Base-by-base conservation (phyloP, 1,284 basidiomycete genomes). In the Inonotus hispidus region DNA sequence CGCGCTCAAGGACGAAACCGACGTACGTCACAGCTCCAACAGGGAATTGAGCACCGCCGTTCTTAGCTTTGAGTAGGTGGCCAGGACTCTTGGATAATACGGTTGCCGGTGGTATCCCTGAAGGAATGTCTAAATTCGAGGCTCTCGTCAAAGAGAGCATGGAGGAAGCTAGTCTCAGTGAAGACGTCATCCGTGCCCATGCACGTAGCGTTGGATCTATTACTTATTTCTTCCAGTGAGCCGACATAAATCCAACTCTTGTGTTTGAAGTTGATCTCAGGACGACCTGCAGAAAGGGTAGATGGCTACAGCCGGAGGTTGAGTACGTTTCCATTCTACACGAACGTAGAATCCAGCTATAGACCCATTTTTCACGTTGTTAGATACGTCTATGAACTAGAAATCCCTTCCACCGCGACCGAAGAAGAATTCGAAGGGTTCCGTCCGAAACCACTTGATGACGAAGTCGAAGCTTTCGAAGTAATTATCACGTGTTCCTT, bases 401-500 rank as follows among this genome's bases (percentile, higher is more conserved):
- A 75, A 50, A 79, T 95, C 27, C 92, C 92, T 16, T 43, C 35
- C 4, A 53, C 14, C 21, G 16, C 41, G 0, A 64, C 77, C 1
- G 75, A 74, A 52, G 69, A 75, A 16, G 80, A 83, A 63, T 68
- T 78, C 25, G 63, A 68, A 7, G 66, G 72, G 3, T 85, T 92
- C 64, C 74, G 80, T 45, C 91, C 92, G 0, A 79, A 78, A 53
- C 95, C 95, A 0, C 79, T 85, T 41, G 96, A 98, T 66, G 94
- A 92, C 35, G 96, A 98, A 71, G 95, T 98, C 3, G 93, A 97
- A 70, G 88, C 82, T 0, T 98, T 98, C 68, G 85, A 89, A 76
- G 90, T 89, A 60, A 62, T 73, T 65, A 13, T 23, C 2, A 13
- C 10, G 46, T 53, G 41, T 32, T 52, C 23, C 38, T 2, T 41